Evolutionary conservation across 2,329 filamentous ascomycete species (phyloP).

Genomic region (Thelonectria blattea): DNA sequence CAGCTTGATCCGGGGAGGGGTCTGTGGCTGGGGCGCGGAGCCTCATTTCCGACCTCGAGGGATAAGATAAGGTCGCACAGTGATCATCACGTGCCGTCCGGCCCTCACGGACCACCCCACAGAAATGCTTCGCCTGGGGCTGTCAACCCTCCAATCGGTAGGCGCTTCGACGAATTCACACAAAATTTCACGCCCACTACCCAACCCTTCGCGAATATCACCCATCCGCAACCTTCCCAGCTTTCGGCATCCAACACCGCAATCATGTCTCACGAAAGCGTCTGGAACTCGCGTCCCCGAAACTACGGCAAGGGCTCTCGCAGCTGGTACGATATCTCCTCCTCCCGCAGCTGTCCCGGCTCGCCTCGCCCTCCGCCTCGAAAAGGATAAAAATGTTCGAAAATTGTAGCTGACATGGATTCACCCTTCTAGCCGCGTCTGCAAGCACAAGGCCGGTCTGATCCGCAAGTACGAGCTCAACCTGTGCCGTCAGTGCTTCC

Average conservation of each 20-base stretch:
- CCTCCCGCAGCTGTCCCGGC: neutral
- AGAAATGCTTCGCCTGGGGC: conserved; percentile 41
- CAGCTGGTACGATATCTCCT: conserved; percentile 72
- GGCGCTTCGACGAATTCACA: conserved; percentile 44
- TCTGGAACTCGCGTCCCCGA: conserved; percentile 99
- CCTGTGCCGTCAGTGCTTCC: conserved; percentile 82
- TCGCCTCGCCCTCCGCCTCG: neutral
- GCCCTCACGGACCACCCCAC: conserved; percentile 18
- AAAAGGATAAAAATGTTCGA: conserved; percentile 5
- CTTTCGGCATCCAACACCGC: conserved; percentile 46
- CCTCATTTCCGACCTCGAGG: conserved; percentile 24
- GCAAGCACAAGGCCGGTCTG: conserved; percentile 96
- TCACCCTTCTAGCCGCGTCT: conserved; percentile 60
- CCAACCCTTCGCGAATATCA: conserved; percentile 42
- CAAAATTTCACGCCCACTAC: conserved; percentile 48
- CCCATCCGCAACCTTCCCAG: conserved; percentile 39
- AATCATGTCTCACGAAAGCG: conserved; percentile 82
- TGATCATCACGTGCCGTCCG: conserved; percentile 26
- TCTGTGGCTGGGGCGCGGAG: neutral
- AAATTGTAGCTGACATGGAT: conserved; percentile 39
- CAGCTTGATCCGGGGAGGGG: neutral
- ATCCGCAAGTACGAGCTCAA: conserved; percentile 99
- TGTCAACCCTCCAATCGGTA: conserved; percentile 47
- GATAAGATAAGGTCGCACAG: conserved; percentile 20
- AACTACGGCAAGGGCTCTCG: conserved; percentile 97